Evolutionary conservation across 768 basidiomycete species (phyloP), one percentile per base, ranked within the genome.

Genomic region (Cyathus striatus): DNA sequence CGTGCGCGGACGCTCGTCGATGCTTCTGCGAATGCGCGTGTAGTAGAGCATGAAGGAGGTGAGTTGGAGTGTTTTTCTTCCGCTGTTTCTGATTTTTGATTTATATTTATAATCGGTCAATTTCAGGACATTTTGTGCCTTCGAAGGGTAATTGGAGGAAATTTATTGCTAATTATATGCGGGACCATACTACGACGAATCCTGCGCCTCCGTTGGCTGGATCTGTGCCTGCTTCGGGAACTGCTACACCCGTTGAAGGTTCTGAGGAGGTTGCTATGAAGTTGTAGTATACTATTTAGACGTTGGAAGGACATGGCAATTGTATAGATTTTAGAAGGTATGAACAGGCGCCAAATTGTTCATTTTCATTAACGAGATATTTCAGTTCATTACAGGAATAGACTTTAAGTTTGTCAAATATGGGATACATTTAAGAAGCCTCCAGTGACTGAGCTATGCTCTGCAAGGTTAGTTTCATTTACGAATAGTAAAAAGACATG

Each of bases 41-140:
- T 92, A 6, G 88, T 88, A 56, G 73, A 72, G 49, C 90, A 93
- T 44, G 78, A 80, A 20, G 90, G 90, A 41, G 90, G 90, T 90
- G 44, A 23, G 81, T 63, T 16, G 30, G n/a, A 18, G 32, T 13
- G 16, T 35, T 35, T 2, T 40, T 14, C 38, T 41, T 38, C 33
- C 12, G 26, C 14, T 23, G 13, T 6, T 12, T 35, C 26, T 38
- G 14, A 13, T 32, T 27, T 23, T 6, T 30, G 16, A 13, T 24
- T 9, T 6, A 22, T 9, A 17, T 39, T n/a, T 12, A 14, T 22
- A 18, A 22, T 23, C 32, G 42, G 32, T 16, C 42, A 40, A 36
- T 21, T 17, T 17, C 50, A 90, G 89, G 88, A 6, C 90, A 93
- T 59, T 89, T 90, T 50, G 80, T 92, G 3, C 90, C 90, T 1